These are phyloP conservation scores for Paraphaeosphaeria sporulosa DNA, from an alignment of 2,329 filamentous ascomycete genomes.

Conservation along the genomic window DNA sequence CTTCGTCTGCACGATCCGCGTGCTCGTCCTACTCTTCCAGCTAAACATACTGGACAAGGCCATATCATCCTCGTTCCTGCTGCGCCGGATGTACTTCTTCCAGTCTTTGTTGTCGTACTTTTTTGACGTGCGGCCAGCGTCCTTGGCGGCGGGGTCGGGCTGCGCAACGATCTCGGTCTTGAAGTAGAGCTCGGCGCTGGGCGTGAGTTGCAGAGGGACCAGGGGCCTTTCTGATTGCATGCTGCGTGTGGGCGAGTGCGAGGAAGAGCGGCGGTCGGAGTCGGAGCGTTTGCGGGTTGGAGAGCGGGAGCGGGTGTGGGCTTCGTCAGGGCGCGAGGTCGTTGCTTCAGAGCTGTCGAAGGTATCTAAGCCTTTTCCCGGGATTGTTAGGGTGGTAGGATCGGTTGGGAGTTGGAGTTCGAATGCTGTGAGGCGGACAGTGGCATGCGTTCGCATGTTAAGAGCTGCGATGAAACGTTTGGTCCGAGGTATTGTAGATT, in stretches of 20 bases:
- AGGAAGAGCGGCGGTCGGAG: constrained; percentile 9
- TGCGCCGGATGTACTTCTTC: constrained; percentile 16
- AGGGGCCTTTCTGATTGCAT: constrained; percentile 16
- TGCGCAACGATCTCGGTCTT: constrained; percentile 17
- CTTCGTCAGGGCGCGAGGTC: background rate
- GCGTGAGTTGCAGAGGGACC: constrained; percentile 18
- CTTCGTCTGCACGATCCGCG: constrained; percentile 17
- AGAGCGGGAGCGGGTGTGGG: constrained; percentile 3
- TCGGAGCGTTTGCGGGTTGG: background rate
- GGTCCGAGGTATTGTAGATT: constrained; percentile 19
- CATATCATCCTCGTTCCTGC: constrained; percentile 16
- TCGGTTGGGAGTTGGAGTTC: constrained; percentile 17
- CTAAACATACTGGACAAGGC: constrained; percentile 14
- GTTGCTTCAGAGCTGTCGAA: constrained; percentile 12
- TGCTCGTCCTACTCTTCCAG: constrained; percentile 16
- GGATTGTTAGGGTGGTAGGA: background rate
- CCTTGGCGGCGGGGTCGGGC: background rate
- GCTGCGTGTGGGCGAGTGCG: constrained; percentile 14
- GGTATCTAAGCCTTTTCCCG: background rate
- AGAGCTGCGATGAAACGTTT: constrained; percentile 21
- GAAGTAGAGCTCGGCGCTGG: constrained; percentile 18
- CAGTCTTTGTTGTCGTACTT: constrained; percentile 15
- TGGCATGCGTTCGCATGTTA: constrained; percentile 16
- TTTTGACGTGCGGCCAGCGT: background rate
- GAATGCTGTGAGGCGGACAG: constrained; percentile 17